Conservation (phyloP, 371 early-diverging fungal genomes). For the Mucor saturninus region DNA sequence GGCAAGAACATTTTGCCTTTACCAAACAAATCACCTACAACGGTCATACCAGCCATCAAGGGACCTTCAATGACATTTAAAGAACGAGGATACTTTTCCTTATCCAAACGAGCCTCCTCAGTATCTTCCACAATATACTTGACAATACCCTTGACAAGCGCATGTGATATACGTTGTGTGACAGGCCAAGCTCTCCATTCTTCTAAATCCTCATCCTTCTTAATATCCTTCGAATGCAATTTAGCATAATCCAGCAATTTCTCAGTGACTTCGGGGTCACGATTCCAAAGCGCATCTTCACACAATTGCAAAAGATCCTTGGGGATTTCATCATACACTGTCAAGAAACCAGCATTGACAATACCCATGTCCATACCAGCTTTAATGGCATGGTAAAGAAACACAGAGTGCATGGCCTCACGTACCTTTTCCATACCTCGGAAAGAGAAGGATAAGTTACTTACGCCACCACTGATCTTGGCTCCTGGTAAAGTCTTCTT, state of each 20-base stretch:
- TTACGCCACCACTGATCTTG: slow-evolving; percentile 93
- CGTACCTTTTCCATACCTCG: slow-evolving; percentile 91
- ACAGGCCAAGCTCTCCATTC: slow-evolving; percentile 86
- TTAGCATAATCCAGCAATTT: slow-evolving; percentile 89
- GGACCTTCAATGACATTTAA: slow-evolving; percentile 95
- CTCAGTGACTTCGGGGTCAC: slow-evolving; percentile 89
- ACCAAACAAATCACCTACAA: slow-evolving; percentile 93
- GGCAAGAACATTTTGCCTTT: slow-evolving; percentile 96
- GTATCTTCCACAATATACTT: slow-evolving; percentile 92
- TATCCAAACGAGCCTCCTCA: slow-evolving; percentile 85
- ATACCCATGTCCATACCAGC: slow-evolving; percentile 97
- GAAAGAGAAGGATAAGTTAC: slow-evolving; percentile 95
- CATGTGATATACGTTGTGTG: slow-evolving; percentile 76
- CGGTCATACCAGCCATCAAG: slow-evolving; percentile 91
- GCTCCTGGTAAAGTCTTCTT: slow-evolving; percentile 84
- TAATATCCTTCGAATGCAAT: slow-evolving; percentile 75
- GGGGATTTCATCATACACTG: slow-evolving; percentile 93
- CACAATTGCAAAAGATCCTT: slow-evolving; percentile 89
- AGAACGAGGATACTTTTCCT: slow-evolving; percentile 76
- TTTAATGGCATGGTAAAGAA: slow-evolving; percentile 89
- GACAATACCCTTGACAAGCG: slow-evolving; percentile 90
- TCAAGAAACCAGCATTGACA: slow-evolving; percentile 93
- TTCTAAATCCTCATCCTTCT: slow-evolving; percentile 77
- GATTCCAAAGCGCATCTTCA: slow-evolving; percentile 92
- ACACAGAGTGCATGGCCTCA: slow-evolving; percentile 95